Evolutionary conservation across 2,329 filamentous ascomycete genomes (phyloP), one percentile per base, ranked within the genome.

Genomic region (Fusarium cyanostomum): DNA sequence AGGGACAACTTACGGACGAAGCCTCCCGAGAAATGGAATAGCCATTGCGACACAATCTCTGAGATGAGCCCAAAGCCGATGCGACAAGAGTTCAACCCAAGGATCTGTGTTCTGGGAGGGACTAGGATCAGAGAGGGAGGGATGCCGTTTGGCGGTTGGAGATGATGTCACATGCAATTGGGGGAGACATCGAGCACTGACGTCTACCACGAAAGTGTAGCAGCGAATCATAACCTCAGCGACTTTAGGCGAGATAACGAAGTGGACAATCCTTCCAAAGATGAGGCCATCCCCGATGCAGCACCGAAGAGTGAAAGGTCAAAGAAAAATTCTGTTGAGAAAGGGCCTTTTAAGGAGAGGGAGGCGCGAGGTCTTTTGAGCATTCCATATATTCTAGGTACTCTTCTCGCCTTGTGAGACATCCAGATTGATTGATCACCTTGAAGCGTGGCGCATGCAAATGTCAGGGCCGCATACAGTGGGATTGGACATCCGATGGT

Each of bases 11-110:
- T 68, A 85, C 83, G 81, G 77, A 69, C 82, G 81, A 52, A 84
- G 77, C 64, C 82, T 80, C 50, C 83, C 82, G 28, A 85, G 73
- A 61, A 85, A 84, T 8, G 82, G 82, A 45, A 85, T 77, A 45
- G 82, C 76, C 83, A 85, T 85, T 48, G 55, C 74, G 69, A 62
- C 49, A 31, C 16, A 54, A 53, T 54, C 51, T 56, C 50, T 41
- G 9, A 18, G 33, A 41, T 27, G 28, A 55, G 39, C 41, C 49
- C 35, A 34, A 28, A 51, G 50, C 37, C 49, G 43, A 28, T 49
- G 44, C 49, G 52, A 57, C 54, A 39, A 28, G 48, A 56, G 35
- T 50, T 50, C 49, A 42, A 30, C 52, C 39, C 26, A 39, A 28
- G 15, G n/a, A 39, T 50, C 21, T 56, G 37, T 50, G 38, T 34